Conservation (phyloP, 768 basidiomycete species). For the Mrakia blollopis region DNA sequence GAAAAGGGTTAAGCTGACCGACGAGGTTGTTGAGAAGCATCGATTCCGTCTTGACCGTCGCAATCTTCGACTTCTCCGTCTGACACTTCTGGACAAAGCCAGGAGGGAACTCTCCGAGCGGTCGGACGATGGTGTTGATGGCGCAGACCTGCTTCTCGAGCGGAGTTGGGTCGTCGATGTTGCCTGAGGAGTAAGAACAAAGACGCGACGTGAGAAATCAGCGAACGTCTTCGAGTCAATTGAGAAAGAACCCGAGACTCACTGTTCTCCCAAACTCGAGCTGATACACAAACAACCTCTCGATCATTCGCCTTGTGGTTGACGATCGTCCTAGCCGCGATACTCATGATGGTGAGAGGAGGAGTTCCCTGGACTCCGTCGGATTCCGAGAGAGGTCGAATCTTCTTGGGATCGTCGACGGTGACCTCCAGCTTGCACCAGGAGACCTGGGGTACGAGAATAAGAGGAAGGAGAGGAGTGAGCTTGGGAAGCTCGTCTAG, state of each 20-base stretch:
- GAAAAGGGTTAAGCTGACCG: constrained; percentile 47
- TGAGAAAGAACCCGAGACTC: constrained; percentile 34
- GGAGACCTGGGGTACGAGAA: constrained; percentile 58
- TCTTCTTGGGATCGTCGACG: constrained; percentile 76
- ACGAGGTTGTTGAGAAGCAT: constrained; percentile 77
- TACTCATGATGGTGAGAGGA: constrained; percentile 82
- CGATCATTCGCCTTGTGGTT: constrained; percentile 90
- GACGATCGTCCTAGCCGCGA: constrained; percentile 81
- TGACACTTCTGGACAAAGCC: constrained; percentile 71
- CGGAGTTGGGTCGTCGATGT: constrained; percentile 85
- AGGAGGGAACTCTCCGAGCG: constrained; percentile 74
- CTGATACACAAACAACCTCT: constrained; percentile 82
- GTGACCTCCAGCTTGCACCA: constrained; percentile 94
- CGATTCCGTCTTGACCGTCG: constrained; percentile 72
- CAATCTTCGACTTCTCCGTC: constrained; percentile 59
- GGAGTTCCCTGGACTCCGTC: constrained; percentile 80
- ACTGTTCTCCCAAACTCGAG: constrained; percentile 76
- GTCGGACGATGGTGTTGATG: constrained; percentile 82
- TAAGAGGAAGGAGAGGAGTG: neutral
- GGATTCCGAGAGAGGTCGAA: constrained; percentile 73
- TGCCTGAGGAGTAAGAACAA: constrained; percentile 52
- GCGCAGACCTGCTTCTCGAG: constrained; percentile 77
- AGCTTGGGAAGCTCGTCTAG: neutral
- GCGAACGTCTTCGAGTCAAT: neutral
- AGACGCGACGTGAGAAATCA: neutral